A percentile compares a stretch with the other conserved stretches of the same genome.
Evolutionary conservation across 192 early-diverging fungal species (phyloP).

Genomic region (Entomortierella chlamydospora): DNA sequence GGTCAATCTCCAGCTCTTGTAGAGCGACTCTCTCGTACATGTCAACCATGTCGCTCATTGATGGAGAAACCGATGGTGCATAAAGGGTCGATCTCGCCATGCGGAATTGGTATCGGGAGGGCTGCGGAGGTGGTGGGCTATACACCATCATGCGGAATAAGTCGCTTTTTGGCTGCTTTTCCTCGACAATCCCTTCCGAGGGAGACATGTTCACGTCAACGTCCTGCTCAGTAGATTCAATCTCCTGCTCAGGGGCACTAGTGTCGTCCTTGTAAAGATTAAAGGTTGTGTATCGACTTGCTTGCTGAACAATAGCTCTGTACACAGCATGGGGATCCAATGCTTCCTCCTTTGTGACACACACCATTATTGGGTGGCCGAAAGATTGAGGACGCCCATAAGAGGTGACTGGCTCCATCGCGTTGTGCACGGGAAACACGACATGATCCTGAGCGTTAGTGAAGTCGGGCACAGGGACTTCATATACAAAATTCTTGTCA

Average conservation of each 20-base stretch:
- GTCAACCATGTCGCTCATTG: conserved; percentile 19
- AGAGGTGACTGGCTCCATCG: conserved; percentile 18
- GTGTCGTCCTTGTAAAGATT: conserved; percentile 48
- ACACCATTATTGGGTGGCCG: conserved; percentile 61
- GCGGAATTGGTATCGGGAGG: conserved; percentile 14
- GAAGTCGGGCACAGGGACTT: conserved; percentile 41
- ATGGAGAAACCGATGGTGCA: conserved; percentile 13
- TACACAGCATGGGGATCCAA: conserved; percentile 45
- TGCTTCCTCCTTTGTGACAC: conserved; percentile 56
- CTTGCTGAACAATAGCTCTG: conserved; percentile 49
- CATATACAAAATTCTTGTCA: conserved; percentile 40
- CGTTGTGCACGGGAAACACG: conserved; percentile 30
- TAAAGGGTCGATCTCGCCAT: conserved; percentile 16
- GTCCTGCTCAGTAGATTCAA: conserved; percentile 17
- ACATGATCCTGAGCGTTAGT: conserved; percentile 35
- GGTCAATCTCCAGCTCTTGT: neutral
- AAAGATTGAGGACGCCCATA: conserved; percentile 22
- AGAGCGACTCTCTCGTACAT: conserved; percentile 27
- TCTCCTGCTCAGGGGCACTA: neutral
- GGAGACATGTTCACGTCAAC: conserved; percentile 12
- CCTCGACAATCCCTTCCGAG: neutral
- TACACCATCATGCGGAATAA: conserved; percentile 25
- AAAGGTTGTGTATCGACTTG: conserved; percentile 55
- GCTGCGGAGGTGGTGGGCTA: conserved; percentile 6
- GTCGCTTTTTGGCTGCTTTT: conserved; percentile 10